Evolutionary conservation across 495 filamentous ascomycete species (phyloP), one percentile per base, ranked within the genome.

Genomic region (Penicillium argentinense): DNA sequence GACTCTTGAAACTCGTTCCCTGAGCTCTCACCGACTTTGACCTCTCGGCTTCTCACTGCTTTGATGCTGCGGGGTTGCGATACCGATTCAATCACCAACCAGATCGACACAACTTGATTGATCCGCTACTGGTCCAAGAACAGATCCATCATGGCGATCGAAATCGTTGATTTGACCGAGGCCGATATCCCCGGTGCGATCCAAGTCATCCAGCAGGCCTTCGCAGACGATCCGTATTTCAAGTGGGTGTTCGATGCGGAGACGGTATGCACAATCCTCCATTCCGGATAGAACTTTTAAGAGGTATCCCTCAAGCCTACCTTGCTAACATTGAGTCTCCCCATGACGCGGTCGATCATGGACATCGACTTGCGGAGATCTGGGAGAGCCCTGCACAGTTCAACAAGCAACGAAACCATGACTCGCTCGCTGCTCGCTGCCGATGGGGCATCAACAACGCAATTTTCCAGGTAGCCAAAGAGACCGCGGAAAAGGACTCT

Each of bases 361-460:
- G 25, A 28, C 6, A 24, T 9, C 37, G 37, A 13, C 37, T 9
- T 39, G 12, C 5, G 6, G 37, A 32, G n/a, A 45, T 12, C 3
- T 9, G 25, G 33, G 52, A 50, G 54, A 58, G 26, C 14, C 0
- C 2, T 8, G 11, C 5, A 32, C 23, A 78, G 74, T 81, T 82
- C 58, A 74, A 73, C 50, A 59, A 65, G 14, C 47, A 61, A 51
- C 74, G 80, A 53, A 84, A 83, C 60, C 69, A 73, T 40, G 64
- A 65, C 48, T 83, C 80, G 9, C 74, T 84, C 32, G 66, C 67
- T 28, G 72, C 82, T 19, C 77, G 83, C 45, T 85, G 82, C 57
- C 66, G 56, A 29, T 85, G 81, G 81, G 82, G 82, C 32, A 85
- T 85, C 47, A 69, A 72, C 6, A 83, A 85, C 62, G 82, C 74